Evolutionary conservation across 192 early-diverging fungal genomes (phyloP), one percentile per base, ranked within the genome.

Genomic region (Paraglomus brasilianum): DNA sequence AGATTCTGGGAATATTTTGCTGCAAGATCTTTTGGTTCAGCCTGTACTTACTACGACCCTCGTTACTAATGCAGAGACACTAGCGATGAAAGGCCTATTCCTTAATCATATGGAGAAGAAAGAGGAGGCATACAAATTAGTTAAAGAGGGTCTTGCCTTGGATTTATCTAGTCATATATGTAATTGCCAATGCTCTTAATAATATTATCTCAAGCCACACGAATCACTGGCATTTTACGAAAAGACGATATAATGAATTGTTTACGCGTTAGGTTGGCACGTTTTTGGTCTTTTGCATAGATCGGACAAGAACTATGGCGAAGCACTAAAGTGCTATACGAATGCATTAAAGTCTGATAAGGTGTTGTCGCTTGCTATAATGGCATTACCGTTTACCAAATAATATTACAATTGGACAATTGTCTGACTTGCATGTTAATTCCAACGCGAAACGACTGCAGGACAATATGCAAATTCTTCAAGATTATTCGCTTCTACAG

Each of bases 1-100:
- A n/a, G 52, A 21, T 19, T 10, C 11, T 6, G 22, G 14, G 52
- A 53, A 19, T 53, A 7, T n/a, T n/a, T n/a, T n/a, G n/a, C n/a
- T n/a, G n/a, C n/a, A n/a, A n/a, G n/a, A n/a, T n/a, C n/a, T n/a
- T n/a, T n/a, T n/a, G n/a, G n/a, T n/a, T n/a, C n/a, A n/a, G n/a
- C n/a, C n/a, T n/a, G n/a, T n/a, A n/a, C n/a, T n/a, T n/a, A n/a
- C n/a, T n/a, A n/a, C n/a, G n/a, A n/a, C n/a, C n/a, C n/a, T n/a
- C n/a, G n/a, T n/a, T n/a, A 40, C 8, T 52, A 19, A 8, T 38
- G 58, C 68, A 87, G 97, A 99, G 75, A 94, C 97, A 2, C 81
- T 94, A 68, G 93, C 95, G 5, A 87, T 99, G 87, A 96, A 95
- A 73, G 95, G 95, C 15, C 82, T 99, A 61, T 96, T 99, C 75